These are phyloP conservation scores for Serendipita indica DNA, from an alignment of 768 basidiomycete species.

Conservation along the genomic window DNA sequence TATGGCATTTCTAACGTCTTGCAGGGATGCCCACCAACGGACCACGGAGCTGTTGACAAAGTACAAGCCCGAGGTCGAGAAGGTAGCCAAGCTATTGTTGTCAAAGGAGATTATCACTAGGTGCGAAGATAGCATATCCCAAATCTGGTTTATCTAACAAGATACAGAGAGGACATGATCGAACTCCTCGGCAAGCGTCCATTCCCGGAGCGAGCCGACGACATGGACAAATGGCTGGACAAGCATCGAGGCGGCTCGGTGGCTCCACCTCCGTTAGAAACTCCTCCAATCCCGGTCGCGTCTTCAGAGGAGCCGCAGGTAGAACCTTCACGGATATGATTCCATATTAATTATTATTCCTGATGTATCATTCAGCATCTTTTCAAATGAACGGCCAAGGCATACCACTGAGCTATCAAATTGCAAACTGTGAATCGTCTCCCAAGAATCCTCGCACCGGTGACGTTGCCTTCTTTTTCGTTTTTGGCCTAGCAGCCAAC, in stretches of 20 bases:
- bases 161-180: conserved; percentile 72
- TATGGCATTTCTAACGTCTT: background rate
- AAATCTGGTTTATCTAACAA: background rate
- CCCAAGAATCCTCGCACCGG: too few species aligned
- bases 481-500: too few species aligned
- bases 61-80: conserved; percentile 79
- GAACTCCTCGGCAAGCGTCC: conserved; percentile 67
- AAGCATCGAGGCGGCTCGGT: conserved; percentile 29
- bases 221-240: conserved; percentile 98
- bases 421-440: too few species aligned
- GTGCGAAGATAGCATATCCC: conserved; percentile 40
- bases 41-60: conserved; percentile 68
- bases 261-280: background rate
- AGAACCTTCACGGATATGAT: too few species aligned
- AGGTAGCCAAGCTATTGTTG: conserved; percentile 79
- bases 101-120: conserved; percentile 92
- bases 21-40: conserved; percentile 60
- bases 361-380: too few species aligned
- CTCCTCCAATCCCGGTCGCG: background rate
- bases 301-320: background rate
- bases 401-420: too few species aligned
- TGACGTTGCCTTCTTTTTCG: too few species aligned
- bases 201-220: conserved; percentile 61
- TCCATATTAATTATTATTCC: too few species aligned
- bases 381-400: too few species aligned